A percentile compares a stretch with the other conserved stretches of the same genome.
Conservation (phyloP, 352 stramenopile species). For the Elongisporangium senticosum region DNA sequence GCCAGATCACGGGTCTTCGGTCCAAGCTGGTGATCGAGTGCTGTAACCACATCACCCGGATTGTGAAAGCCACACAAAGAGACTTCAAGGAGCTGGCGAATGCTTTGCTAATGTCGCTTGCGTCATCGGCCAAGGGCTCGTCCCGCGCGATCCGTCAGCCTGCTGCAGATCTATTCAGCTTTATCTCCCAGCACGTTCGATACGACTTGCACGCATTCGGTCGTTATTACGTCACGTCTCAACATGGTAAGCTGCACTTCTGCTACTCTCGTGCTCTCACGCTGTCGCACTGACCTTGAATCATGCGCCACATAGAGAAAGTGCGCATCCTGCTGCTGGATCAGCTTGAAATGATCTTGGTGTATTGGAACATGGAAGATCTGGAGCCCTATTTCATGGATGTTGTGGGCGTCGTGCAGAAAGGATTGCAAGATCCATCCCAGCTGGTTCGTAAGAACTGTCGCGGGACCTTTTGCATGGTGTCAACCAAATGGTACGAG, state of each 20-base stretch:
- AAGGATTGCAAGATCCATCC: conserved; percentile 40
- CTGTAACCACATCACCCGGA: conserved; percentile 39
- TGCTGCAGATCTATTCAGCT: conserved; percentile 37
- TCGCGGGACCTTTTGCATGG: conserved; percentile 39
- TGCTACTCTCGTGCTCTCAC: neutral
- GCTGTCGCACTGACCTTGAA: neutral
- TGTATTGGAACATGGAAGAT: conserved; percentile 47
- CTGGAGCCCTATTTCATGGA: conserved; percentile 35
- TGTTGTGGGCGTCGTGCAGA: conserved; percentile 43
- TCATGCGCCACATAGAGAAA: conserved; percentile 27
- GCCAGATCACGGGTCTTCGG: conserved; percentile 35
- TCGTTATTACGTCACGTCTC: neutral
- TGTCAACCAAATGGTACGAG: conserved; percentile 46
- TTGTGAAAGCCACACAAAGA: conserved; percentile 33
- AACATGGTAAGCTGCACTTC: conserved; percentile 27
- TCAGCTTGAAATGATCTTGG: conserved; percentile 48
- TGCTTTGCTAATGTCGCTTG: conserved; percentile 39
- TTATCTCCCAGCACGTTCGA: conserved; percentile 47
- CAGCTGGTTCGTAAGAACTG: conserved; percentile 29
- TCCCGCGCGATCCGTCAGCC: conserved; percentile 47
- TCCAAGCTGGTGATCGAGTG: conserved; percentile 50
- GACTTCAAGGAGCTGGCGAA: conserved; percentile 58
- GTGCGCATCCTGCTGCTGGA: conserved; percentile 46
- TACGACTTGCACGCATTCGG: conserved; percentile 38
- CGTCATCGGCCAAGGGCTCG: conserved; percentile 44